Conservation (phyloP, 768 basidiomycete species). For the Macrolepiota albuminosa region DNA sequence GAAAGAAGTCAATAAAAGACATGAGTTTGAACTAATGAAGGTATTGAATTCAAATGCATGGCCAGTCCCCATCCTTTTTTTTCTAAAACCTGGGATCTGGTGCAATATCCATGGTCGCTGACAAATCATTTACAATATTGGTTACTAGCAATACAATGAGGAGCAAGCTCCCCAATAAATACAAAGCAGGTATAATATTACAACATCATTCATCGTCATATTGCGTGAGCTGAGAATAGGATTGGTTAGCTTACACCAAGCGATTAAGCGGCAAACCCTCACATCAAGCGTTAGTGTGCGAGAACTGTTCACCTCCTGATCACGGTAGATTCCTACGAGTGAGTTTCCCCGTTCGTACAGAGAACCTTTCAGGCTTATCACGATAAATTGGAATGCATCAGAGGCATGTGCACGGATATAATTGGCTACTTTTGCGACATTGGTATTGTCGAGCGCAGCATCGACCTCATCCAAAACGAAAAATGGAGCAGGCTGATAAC, state of each 20-base stretch:
- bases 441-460: conserved; percentile 97
- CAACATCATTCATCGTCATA: conserved; percentile 2
- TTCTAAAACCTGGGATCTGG: too few species aligned
- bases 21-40: too few species aligned
- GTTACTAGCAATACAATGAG: too few species aligned
- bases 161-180: background rate
- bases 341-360: conserved; percentile 88
- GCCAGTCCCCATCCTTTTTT: too few species aligned
- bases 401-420: conserved; percentile 88
- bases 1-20: too few species aligned
- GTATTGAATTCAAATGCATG: too few species aligned
- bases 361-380: conserved; percentile 94
- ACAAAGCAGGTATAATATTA: background rate
- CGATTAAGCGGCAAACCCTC: conserved; percentile 18
- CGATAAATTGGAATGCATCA: conserved; percentile 88
- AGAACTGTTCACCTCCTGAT: conserved; percentile 92
- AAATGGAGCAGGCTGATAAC: conserved; percentile 95
- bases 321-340: conserved; percentile 90
- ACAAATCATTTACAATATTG: too few species aligned
- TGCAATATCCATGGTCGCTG: too few species aligned
- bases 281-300: conserved; percentile 90
- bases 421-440: conserved; percentile 91
- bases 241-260: background rate
- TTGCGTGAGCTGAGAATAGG: background rate
- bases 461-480: conserved; percentile 99